A percentile compares a stretch with the other conserved stretches of the same genome.
These are phyloP conservation scores for Colletotrichum sp. DNA, from an alignment of 2,329 filamentous ascomycete species.

Conservation along the genomic window DNA sequence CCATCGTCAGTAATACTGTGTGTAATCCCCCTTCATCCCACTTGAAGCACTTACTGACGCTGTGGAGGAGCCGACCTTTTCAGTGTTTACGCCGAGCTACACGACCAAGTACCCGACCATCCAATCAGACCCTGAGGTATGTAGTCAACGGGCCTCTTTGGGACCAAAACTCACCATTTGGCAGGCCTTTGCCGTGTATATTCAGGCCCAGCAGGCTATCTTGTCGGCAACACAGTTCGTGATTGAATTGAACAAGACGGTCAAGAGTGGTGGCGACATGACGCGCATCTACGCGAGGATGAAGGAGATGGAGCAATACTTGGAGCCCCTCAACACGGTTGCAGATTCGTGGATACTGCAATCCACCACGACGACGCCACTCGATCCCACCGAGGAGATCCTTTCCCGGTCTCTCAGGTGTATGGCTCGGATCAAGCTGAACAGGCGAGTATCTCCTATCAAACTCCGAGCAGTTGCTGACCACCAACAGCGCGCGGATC, in stretches of 20 bases:
- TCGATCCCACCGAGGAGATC: constrained; percentile 43
- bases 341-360: constrained; percentile 39
- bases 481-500: constrained; percentile 47
- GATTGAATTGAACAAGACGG: constrained; percentile 48
- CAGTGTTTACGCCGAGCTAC: constrained; percentile 47
- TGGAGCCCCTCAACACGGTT: constrained; percentile 41
- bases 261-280: constrained; percentile 42
- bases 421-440: constrained; percentile 55
- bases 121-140: constrained; percentile 44
- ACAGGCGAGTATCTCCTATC: constrained; percentile 39
- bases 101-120: constrained; percentile 48
- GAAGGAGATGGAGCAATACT: constrained; percentile 41
- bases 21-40: constrained; percentile 3
- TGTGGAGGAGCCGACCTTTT: constrained; percentile 45
- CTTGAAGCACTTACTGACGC: constrained; percentile 5
- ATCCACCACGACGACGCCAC: constrained; percentile 36
- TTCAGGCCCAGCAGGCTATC: constrained; percentile 53
- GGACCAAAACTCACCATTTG: background rate
- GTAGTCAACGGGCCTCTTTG: background rate
- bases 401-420: constrained; percentile 48
- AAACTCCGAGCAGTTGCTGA: background rate
- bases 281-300: constrained; percentile 43
- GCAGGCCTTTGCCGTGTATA: constrained; percentile 47
- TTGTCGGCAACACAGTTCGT: constrained; percentile 52
- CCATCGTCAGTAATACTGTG: constrained; percentile 56